These are phyloP conservation scores for Diaporthe vaccinii DNA, from an alignment of 2,329 filamentous ascomycete species.

Conservation along the genomic window DNA sequence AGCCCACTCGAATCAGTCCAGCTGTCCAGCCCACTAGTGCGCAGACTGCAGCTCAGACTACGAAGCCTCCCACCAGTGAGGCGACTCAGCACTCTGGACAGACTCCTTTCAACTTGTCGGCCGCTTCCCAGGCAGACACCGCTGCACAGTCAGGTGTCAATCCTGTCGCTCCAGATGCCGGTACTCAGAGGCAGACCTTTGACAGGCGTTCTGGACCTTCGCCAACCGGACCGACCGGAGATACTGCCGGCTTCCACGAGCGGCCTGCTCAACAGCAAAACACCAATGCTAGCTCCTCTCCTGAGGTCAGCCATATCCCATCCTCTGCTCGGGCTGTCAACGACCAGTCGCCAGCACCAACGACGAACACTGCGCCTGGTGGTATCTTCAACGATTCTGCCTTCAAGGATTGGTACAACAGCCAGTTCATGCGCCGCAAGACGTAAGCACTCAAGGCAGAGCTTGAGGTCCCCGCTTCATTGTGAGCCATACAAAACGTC, in stretches of 20 bases:
- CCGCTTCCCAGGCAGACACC: background rate
- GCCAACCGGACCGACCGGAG: background rate
- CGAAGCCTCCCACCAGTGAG: background rate
- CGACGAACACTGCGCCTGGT: background rate
- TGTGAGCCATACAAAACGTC: background rate
- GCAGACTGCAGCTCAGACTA: background rate
- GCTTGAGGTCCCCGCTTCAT: background rate
- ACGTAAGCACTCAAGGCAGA: background rate
- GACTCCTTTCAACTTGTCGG: background rate
- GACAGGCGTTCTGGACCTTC: background rate
- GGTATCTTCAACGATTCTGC: background rate
- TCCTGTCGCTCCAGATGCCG: background rate
- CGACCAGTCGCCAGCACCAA: background rate
- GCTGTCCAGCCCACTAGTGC: background rate
- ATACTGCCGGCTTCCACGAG: background rate
- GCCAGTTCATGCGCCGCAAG: constrained; percentile 17
- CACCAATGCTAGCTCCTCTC: background rate
- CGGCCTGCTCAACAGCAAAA: background rate
- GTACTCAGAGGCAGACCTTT: background rate
- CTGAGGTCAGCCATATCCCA: background rate
- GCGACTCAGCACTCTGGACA: background rate
- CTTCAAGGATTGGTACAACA: constrained; percentile 20
- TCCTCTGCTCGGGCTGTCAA: background rate
- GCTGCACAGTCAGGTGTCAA: background rate
- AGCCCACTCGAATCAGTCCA: background rate